Evolutionary conservation across 2,329 filamentous ascomycete genomes (phyloP).

Genomic region (Colletotrichum neosansevieriae): DNA sequence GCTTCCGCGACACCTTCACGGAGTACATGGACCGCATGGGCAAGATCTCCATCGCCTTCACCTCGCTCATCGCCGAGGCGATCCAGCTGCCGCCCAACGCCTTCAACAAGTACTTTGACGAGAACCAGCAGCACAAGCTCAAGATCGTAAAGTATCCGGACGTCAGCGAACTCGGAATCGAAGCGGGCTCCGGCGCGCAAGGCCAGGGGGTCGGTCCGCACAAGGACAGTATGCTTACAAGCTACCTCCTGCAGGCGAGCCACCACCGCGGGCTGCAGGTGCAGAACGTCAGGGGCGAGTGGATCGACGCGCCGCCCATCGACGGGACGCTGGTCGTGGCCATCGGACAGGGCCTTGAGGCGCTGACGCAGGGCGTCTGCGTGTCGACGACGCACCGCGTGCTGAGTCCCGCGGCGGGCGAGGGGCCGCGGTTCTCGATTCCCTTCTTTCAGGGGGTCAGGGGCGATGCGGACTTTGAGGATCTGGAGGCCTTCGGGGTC

Average conservation of each 20-base stretch:
- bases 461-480: constrained; percentile 83
- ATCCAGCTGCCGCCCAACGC: constrained; percentile 76
- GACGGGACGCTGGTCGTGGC: constrained; percentile 85
- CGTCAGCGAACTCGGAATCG: constrained; percentile 66
- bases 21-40: constrained; percentile 85
- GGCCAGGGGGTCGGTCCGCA: constrained; percentile 80
- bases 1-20: constrained; percentile 76
- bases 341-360: constrained; percentile 89
- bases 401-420: constrained; percentile 76
- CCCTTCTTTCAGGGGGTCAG: constrained; percentile 92
- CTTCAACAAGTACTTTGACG: constrained; percentile 84
- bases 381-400: constrained; percentile 86
- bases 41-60: constrained; percentile 78
- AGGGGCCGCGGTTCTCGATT: constrained; percentile 81
- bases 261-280: constrained; percentile 83
- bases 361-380: constrained; percentile 85
- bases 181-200: constrained; percentile 49
- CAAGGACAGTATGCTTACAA: constrained; percentile 87
- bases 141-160: constrained; percentile 93
- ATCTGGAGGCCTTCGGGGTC: constrained; percentile 73
- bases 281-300: constrained; percentile 81
- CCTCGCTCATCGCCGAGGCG: constrained; percentile 85
- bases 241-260: constrained; percentile 84
- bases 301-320: constrained; percentile 86
- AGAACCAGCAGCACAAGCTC: constrained; percentile 83